phyloP scores from a whole-genome alignment of 1,284 basidiomycete genomes.

The Cutaneotrichosporon curvatum region DNA sequence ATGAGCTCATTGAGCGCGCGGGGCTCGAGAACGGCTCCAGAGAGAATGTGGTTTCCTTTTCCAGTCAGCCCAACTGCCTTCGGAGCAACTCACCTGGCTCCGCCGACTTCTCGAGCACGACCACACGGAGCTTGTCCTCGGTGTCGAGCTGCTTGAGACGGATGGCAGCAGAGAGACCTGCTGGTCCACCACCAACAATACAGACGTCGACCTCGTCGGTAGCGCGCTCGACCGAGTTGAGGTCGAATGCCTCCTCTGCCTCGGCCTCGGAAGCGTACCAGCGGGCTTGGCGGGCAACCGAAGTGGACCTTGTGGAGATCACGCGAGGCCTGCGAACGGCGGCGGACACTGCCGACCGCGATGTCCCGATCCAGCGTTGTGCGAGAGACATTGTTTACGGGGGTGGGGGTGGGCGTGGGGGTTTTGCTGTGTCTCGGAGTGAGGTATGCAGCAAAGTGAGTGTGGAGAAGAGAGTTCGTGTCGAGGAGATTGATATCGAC shows the following conservation, averaged over 20 bases:
- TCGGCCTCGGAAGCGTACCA: conserved; percentile 31
- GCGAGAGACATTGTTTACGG: conserved; percentile 13
- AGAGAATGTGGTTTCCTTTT: conserved; percentile 86
- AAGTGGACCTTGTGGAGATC: not conserved
- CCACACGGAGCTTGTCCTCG: conserved; percentile 76
- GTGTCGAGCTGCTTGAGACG: conserved; percentile 86
- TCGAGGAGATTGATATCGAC: too few relatives aligned
- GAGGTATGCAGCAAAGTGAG: too few relatives aligned
- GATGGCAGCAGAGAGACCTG: conserved; percentile 93
- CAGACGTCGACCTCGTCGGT: conserved; percentile 91
- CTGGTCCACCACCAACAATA: conserved; percentile 93
- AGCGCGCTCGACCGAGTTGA: conserved; percentile 58
- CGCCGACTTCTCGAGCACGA: conserved; percentile 89
- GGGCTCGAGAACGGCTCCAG: conserved; percentile 92
- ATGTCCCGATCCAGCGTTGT: conserved; percentile 16
- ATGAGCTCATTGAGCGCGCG: conserved; percentile 85
- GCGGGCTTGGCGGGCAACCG: conserved; percentile 2
- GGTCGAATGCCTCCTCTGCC: conserved; percentile 32
- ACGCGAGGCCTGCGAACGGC: conserved; percentile 11
- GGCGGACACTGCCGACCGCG: conserved; percentile 12
- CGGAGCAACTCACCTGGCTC: conserved; percentile 66
- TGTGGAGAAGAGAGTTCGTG: too few relatives aligned
- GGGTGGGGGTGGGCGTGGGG: too few relatives aligned
- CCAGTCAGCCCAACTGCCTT: not conserved
- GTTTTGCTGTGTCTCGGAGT: too few relatives aligned